A percentile compares a stretch with the other conserved stretches of the same genome.
Evolutionary conservation across 768 basidiomycete species (phyloP).

Genomic region (Mycena galericulata): DNA sequence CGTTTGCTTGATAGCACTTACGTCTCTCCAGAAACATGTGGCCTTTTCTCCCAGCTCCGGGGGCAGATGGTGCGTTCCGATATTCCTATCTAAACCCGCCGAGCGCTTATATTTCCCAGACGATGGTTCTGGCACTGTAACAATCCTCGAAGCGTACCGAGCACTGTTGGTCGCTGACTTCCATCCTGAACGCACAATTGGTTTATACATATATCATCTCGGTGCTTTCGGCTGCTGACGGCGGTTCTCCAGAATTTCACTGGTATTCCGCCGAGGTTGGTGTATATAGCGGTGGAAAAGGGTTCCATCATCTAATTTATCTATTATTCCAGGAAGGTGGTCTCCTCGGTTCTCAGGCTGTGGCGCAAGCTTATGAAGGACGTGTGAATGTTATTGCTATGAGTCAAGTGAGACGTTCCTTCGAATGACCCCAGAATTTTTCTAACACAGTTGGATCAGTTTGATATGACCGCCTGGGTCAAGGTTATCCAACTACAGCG

Average conservation of each 20-base stretch:
- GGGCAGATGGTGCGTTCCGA: constrained; percentile 59
- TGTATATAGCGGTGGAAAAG: constrained; percentile 28
- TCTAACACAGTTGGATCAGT: constrained; percentile 55
- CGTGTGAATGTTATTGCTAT: constrained; percentile 81
- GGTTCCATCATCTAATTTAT: constrained; percentile 25
- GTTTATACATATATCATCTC: constrained; percentile 1
- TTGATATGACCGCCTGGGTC: constrained; percentile 96
- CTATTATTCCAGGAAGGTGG: constrained; percentile 75
- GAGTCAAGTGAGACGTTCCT: constrained; percentile 71
- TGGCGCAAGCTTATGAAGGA: constrained; percentile 80
- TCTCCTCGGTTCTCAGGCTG: constrained; percentile 89
- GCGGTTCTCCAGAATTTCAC: constrained; percentile 71
- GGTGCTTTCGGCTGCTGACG: constrained; percentile 3
- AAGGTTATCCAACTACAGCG: constrained; percentile 64
- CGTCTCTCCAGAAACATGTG: constrained; percentile 71
- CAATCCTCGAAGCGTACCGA: constrained; percentile 80
- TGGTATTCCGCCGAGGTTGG: constrained; percentile 86
- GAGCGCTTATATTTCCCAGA: constrained; percentile 54
- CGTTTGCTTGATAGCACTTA: constrained; percentile 27
- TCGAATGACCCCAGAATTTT: constrained; percentile 8
- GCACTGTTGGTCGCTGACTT: constrained; percentile 77
- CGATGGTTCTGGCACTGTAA: constrained; percentile 83
- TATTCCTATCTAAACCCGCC: constrained; percentile 27
- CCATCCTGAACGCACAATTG: constrained; percentile 69
- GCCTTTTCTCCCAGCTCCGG: constrained; percentile 84